Conservation (phyloP, 768 basidiomycete genomes). For the Auriscalpium microsporum region DNA sequence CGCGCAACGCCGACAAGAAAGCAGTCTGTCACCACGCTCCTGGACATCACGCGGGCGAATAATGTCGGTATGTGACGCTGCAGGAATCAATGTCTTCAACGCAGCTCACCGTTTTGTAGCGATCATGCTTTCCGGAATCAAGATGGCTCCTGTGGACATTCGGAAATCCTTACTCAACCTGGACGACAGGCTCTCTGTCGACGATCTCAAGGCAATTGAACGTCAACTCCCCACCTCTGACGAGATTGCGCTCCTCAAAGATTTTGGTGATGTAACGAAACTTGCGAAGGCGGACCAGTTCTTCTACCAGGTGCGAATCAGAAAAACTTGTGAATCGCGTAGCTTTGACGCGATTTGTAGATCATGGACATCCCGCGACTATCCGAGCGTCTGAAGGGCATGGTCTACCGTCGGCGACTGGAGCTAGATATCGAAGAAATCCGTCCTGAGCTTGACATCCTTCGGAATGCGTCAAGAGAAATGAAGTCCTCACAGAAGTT, state of each 20-base stretch:
- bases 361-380: slow-evolving; percentile 75
- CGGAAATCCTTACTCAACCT: slow-evolving; percentile 62
- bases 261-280: slow-evolving; percentile 63
- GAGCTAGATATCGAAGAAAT: slow-evolving; percentile 80
- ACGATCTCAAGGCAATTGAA: slow-evolving; percentile 67
- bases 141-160: slow-evolving; percentile 55
- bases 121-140: slow-evolving; percentile 79
- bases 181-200: slow-evolving; percentile 66
- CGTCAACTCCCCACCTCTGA: slow-evolving; percentile 74
- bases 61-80: slow-evolving; percentile 54
- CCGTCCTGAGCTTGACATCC: slow-evolving; percentile 67
- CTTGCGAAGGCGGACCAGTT: slow-evolving; percentile 82
- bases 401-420: slow-evolving; percentile 76
- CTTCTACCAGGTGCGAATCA: slow-evolving; percentile 54
- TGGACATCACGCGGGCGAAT: slow-evolving; percentile 77
- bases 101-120: slow-evolving; percentile 33
- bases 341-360: slow-evolving; percentile 27
- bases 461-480: slow-evolving; percentile 65
- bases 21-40: slow-evolving; percentile 57
- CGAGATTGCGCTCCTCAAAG: slow-evolving; percentile 64
- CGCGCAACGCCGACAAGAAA: slow-evolving; percentile 36
- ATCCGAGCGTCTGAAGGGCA: slow-evolving; percentile 63
- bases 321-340: background rate
- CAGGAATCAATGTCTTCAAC: background rate
- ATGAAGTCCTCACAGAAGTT: slow-evolving; percentile 56